Base-by-base conservation (phyloP, 1,284 basidiomycete species). In the Ceratobasidium sp. region DNA sequence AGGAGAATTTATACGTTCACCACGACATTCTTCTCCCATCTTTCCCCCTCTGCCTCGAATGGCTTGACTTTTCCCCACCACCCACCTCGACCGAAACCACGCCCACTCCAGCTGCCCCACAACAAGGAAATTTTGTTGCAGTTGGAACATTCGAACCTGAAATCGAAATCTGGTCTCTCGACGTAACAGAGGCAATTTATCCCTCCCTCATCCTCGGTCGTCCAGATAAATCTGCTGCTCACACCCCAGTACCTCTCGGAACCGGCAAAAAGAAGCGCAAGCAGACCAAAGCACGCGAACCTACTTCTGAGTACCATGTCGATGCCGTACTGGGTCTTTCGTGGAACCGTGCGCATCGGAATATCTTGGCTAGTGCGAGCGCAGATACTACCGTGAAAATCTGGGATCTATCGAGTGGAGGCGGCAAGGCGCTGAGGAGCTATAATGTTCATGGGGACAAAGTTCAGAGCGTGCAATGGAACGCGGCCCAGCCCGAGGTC, bases 401-500 rank as follows among this genome's bases (percentile, higher is more conserved):
- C 21, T 99, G 96, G 97, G 97, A 99, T 80, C 82, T 99, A 68
- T 90, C 85, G 47, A 83, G 91, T 30, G 73, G 75, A 14, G 79
- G 80, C 1, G 78, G 78, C 71, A 73, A 76, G 6, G 84, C 94
- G 8, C 85, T 98, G 75, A 83, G 93, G 67, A 93, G 89, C 72
- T 99, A 97, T 78, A 86, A 82, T 47, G 80, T 95, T 39, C 97
- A 99, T 79, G 89, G 87, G 74, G 95, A 98, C 79, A 98, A 98
- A 81, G 93, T 99, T n/a, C 95, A 98, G 79, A 88, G 90, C 2
- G 93, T 99, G 2, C 90, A 96, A 75, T 99, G 97, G 97, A 97
- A 97, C 77, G 83, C 85, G 42, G 84, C 85, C 68, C 90, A 94
- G 64, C 91, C 95, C 29, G 91, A 89, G 11, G 91, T 96, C 41